Conservation (phyloP, 2,329 filamentous ascomycete species). For the Pseudomassariella vexata region DNA sequence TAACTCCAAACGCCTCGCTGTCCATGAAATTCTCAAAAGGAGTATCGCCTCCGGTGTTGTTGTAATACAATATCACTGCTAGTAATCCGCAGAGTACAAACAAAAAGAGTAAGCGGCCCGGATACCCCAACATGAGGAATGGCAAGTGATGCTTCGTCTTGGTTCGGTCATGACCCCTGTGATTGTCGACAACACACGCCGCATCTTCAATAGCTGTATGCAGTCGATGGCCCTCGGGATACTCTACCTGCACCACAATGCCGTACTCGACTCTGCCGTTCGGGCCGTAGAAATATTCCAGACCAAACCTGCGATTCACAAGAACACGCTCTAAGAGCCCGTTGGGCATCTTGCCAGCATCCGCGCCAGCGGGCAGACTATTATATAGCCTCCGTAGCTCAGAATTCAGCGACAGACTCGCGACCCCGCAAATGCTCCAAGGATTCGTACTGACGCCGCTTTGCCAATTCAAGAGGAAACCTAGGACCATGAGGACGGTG, state of each 20-base stretch:
- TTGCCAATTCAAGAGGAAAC: slow-evolving; percentile 20
- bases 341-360: slow-evolving; percentile 9
- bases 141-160: slow-evolving; percentile 17
- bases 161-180: not conserved
- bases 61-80: slow-evolving; percentile 30
- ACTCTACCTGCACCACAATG: slow-evolving; percentile 15
- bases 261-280: slow-evolving; percentile 21
- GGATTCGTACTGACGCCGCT: slow-evolving; percentile 27
- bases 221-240: not conserved
- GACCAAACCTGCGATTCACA: slow-evolving; percentile 16
- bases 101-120: slow-evolving; percentile 16
- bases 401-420: slow-evolving; percentile 22
- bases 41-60: slow-evolving; percentile 25
- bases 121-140: slow-evolving; percentile 22
- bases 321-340: slow-evolving; percentile 12
- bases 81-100: slow-evolving; percentile 22
- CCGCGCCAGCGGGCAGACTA: slow-evolving; percentile 13
- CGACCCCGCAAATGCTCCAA: slow-evolving; percentile 28
- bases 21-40: slow-evolving; percentile 36
- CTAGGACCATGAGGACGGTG: slow-evolving; percentile 15
- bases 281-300: slow-evolving; percentile 19
- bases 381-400: slow-evolving; percentile 14
- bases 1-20: slow-evolving; percentile 29
- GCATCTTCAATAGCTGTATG: not conserved
- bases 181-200: not conserved